Conservation (phyloP, 2,329 filamentous ascomycete species). For the Lachnellula hyalina region DNA sequence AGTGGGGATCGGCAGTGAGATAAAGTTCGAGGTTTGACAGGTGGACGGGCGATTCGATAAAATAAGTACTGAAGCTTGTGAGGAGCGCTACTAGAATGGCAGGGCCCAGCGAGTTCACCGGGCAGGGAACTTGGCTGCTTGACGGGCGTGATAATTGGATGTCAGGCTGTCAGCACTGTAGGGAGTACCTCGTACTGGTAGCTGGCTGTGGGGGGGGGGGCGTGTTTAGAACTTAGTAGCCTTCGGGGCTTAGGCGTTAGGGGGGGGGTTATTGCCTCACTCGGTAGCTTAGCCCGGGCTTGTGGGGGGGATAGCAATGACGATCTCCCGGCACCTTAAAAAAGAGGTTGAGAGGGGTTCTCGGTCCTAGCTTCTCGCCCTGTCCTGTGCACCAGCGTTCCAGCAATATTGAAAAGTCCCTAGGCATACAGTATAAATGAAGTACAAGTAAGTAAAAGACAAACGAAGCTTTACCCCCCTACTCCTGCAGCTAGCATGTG, state of each 20-base stretch:
- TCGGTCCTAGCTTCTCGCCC: background rate
- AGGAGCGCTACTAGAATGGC: background rate
- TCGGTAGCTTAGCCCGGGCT: background rate
- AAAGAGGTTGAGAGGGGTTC: background rate
- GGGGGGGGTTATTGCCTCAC: background rate
- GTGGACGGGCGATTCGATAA: background rate
- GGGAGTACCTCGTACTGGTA: too few species aligned
- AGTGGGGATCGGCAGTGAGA: background rate
- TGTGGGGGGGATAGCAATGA: background rate
- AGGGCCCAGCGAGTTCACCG: background rate
- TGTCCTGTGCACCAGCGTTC: background rate
- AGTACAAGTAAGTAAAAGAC: background rate
- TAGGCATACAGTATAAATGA: too few species aligned
- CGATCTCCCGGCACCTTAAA: conserved; percentile 8
- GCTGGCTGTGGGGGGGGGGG: background rate
- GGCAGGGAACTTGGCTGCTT: background rate
- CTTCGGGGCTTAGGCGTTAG: background rate
- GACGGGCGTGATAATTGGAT: background rate
- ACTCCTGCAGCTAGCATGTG: background rate
- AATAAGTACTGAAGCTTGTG: background rate
- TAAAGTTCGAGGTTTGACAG: background rate
- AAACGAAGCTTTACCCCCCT: background rate
- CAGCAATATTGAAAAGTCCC: background rate
- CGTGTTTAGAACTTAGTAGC: background rate
- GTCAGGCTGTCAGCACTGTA: background rate